These are phyloP conservation scores for Dactylellina sp. DNA, from an alignment of 2,329 filamentous ascomycete species.

Conservation along the genomic window DNA sequence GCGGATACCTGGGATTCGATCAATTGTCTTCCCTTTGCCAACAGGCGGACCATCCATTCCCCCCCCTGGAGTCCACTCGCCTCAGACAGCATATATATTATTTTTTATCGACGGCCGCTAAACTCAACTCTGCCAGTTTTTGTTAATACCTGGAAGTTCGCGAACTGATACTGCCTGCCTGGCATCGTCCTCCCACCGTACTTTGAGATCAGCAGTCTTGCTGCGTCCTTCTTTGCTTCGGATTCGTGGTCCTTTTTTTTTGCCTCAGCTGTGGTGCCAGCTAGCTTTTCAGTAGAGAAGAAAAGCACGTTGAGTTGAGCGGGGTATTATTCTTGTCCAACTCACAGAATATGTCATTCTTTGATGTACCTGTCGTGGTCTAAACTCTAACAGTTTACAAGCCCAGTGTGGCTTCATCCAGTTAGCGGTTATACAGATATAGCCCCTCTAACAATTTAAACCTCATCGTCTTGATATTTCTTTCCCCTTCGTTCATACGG, in stretches of 20 bases:
- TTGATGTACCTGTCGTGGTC: conserved; percentile 29
- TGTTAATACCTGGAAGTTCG: conserved; percentile 31
- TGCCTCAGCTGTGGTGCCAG: conserved; percentile 14
- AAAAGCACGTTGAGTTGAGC: conserved; percentile 24
- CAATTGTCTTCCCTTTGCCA: conserved; percentile 43
- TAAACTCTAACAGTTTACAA: conserved; percentile 30
- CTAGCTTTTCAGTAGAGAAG: conserved; percentile 33
- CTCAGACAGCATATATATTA: conserved; percentile 36
- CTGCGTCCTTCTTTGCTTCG: conserved; percentile 5
- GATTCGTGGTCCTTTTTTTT: conserved; percentile 11
- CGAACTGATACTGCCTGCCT: conserved; percentile 47
- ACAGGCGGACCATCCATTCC: conserved; percentile 33
- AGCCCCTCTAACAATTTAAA: neutral
- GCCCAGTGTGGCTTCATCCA: conserved; percentile 34
- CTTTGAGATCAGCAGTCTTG: conserved; percentile 24
- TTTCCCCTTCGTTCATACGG: neutral
- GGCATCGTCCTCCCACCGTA: conserved; percentile 35
- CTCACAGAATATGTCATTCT: conserved; percentile 52
- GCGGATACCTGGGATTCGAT: conserved; percentile 2
- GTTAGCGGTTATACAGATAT: conserved; percentile 5
- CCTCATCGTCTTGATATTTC: conserved; percentile 6
- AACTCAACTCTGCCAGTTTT: conserved; percentile 38
- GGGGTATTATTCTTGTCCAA: conserved; percentile 41
- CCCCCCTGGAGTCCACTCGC: conserved; percentile 40
- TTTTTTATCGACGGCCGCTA: conserved; percentile 51